Base-by-base conservation (phyloP, 192 early-diverging fungal genomes). In the Lobosporangium transversale region DNA sequence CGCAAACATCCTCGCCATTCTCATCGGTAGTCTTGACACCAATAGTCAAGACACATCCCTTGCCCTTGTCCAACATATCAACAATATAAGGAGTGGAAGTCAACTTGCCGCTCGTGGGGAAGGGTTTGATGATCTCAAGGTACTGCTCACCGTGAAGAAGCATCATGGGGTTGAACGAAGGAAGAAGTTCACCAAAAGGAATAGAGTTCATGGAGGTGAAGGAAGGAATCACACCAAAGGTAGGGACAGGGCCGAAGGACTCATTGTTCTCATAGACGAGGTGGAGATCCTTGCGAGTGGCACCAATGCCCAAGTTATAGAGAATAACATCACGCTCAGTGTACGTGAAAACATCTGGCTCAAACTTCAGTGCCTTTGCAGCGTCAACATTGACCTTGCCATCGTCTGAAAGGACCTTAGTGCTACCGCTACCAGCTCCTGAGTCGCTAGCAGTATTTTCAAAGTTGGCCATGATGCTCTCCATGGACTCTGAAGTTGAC, bases 141-240 rank as follows among this genome's bases (percentile, higher is more conserved):
- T 91, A 98, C 86, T 99, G 98, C 85, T 99, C 97, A 70, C 96
- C 97, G 83, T 99, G 98, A 51, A 99, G 86, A 57, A 99, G 88
- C 94, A 97, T 95, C 94, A 97, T 97, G 43, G 89, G 91, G 82
- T 94, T 94, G 80, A 94, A 95, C 58, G 90, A 81, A 15, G 89
- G 90, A 21, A 95, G 53, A 52, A 91, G 79, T 15, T 94, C 90
- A 32, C 85, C 87, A 63, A 92, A 91, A 21, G 90, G 87, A 64
- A 90, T 83, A n/a, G 80, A 40, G 64, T 82, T 84, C 83, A 90
- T 88, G 55, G 86, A 80, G 62, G 79, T 83, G 80, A 97, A 92
- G 6, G 88, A 87, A 2, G 95, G 90, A 48, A 97, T 87, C 36
- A 98, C 97, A 24, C 91, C 95, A 78, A 91, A 98, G 26, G 94